These are phyloP conservation scores for Pulveroboletus sp. DNA, from an alignment of 768 basidiomycete species.

Conservation along the genomic window DNA sequence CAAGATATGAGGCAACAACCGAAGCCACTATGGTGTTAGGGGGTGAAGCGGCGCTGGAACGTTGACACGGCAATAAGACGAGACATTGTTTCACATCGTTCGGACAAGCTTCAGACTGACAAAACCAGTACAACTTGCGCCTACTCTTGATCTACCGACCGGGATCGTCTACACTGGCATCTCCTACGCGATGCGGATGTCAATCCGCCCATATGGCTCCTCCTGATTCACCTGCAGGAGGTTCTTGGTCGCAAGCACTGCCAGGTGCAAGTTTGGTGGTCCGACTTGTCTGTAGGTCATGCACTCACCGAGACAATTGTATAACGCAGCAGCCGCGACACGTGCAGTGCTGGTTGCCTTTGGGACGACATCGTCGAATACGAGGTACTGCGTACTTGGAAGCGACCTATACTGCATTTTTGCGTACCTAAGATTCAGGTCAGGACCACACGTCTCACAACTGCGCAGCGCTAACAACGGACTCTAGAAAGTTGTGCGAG, in stretches of 20 bases:
- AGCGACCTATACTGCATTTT: slow-evolving; percentile 70
- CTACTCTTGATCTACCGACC: neutral
- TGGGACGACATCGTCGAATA: slow-evolving; percentile 66
- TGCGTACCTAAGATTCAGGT: slow-evolving; percentile 50
- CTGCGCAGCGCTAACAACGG: slow-evolving; percentile 16
- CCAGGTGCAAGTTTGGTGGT: neutral
- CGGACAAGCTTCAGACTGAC: slow-evolving; percentile 3
- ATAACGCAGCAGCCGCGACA: slow-evolving; percentile 78
- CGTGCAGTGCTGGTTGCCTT: slow-evolving; percentile 61
- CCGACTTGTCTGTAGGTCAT: neutral
- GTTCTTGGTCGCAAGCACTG: slow-evolving; percentile 76
- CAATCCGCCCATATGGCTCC: slow-evolving; percentile 53
- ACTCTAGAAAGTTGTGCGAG: slow-evolving; percentile 80
- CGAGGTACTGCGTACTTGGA: slow-evolving; percentile 44
- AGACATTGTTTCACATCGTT: neutral
- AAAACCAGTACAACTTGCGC: neutral
- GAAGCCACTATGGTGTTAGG: slow-evolving; percentile 4
- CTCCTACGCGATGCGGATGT: slow-evolving; percentile 35
- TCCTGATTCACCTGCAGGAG: slow-evolving; percentile 58
- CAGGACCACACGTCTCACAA: slow-evolving; percentile 5
- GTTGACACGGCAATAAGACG: neutral
- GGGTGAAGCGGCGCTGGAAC: neutral
- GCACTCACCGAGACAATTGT: slow-evolving; percentile 73
- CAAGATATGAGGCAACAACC: slow-evolving; percentile 5
- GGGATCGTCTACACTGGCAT: neutral